Evolutionary conservation across 305 asterid species (phyloP), one percentile per base, ranked within the genome.

Genomic region (Fraxinus platypoda): DNA sequence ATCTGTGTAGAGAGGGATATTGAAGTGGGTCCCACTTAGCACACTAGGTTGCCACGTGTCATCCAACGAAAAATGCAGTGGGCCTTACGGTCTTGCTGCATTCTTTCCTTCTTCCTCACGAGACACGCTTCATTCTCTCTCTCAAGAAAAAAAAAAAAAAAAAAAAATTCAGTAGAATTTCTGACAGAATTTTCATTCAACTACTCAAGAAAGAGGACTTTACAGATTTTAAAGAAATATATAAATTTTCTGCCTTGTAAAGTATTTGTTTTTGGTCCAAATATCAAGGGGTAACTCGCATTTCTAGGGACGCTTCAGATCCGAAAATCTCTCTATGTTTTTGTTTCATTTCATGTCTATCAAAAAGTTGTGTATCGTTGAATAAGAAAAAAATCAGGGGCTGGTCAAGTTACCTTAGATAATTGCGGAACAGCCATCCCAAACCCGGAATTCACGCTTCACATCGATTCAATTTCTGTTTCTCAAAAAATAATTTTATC

Each of bases 301-400:
- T 83, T 87, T 62, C 30, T 70, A 57, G 89, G 87, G 31, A 71
- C 70, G 83, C 34, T 73, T 77, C 84, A 90, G 95, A 91, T 89
- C 94, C 94, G 91, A 86, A 85, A 85, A 75, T 86, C 33, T 83
- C 91, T 90, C 90, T 73, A 75, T 76, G 57, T 66, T 31, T 38
- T 28, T 25, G 46, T 70, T 28, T 21, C 26, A 35, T 71, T 78
- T n/a, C 46, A 35, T 66, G 74, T 41, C 3, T 82, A 54, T 77
- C 34, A 75, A 78, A 74, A 30, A 28, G n/a, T 25, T 64, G 77
- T 71, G 80, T 28, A 59, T 72, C 81, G 72, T 78, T 85, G 86
- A 26, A 73, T 83, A 82, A 23, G 76, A 76, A 21, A 43, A 43
- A 33, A 74, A 82, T 33, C 80, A 35, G 82, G 21, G 84, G 62